Base-by-base conservation (phyloP, 495 filamentous ascomycete genomes). In the Penicillium goetzii region DNA sequence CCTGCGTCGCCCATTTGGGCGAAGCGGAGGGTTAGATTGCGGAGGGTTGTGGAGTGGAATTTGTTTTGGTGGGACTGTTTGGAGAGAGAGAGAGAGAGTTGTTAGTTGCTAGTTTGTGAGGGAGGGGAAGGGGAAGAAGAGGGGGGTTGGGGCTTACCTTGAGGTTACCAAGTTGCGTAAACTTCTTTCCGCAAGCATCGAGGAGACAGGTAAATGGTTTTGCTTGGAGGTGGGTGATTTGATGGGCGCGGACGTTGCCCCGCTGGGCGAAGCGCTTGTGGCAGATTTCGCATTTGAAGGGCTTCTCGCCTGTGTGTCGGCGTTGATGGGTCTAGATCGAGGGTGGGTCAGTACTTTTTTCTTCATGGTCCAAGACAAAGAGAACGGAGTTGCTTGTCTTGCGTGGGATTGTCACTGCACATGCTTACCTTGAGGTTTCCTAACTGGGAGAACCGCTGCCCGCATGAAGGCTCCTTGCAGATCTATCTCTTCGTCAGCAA, bases 41-140 rank as follows among this genome's bases (percentile, higher is more conserved):
- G 83, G 30, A 98, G 82, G 1, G 91, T 89, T 9, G 83, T 72
- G 25, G 85, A 80, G 72, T 98, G 94, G 70, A 95, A 98, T 64
- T 91, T 92, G 75, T 98, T 97, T 73, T 97, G 93, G 72, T 98
- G 94, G 23, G 88, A 93, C 92, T 97, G 63, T 61, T 62, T 7
- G 4, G 10, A 1, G 33, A 34, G 11, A 11, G 23, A 28, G 40
- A 21, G 8, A 7, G 25, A 34, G 10, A 59, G 59, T 60, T 63
- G 62, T 43, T 58, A 19, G 51, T 11, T 53, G 30, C 25, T n/a
- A 4, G 26, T 30, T 52, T 25, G n/a, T 9, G 19, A 28, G n/a
- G 33, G 30, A 10, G 5, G n/a, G 17, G 32, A 34, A n/a, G 45
- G 33, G 21, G 17, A 17, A 10, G n/a, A 3, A 15, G 26, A 19